Conservation (phyloP, 768 basidiomycete species). For the Amanita thiersii region DNA sequence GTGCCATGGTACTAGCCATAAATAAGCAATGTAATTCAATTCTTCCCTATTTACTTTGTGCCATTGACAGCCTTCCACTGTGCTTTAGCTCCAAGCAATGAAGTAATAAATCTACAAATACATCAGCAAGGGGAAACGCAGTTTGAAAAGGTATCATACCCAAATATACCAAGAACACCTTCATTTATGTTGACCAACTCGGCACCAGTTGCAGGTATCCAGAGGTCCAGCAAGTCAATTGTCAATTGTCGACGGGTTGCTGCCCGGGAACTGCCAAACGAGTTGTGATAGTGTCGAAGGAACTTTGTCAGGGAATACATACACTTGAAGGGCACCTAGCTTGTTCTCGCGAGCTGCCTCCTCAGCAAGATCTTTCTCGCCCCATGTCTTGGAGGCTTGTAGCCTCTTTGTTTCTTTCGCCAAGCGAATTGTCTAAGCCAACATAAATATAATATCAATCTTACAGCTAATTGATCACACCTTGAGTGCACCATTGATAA, state of each 20-base stretch:
- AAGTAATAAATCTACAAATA: slow-evolving; percentile 53
- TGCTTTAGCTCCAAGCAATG: slow-evolving; percentile 56
- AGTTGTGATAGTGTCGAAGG: slow-evolving; percentile 1
- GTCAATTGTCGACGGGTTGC: slow-evolving; percentile 72
- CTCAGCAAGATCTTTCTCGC: slow-evolving; percentile 62
- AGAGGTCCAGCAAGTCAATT: slow-evolving; percentile 80
- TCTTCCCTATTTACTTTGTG: slow-evolving; percentile 24
- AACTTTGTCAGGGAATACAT: slow-evolving; percentile 16
- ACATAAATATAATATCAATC: slow-evolving; percentile 1
- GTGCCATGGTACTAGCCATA: neutral
- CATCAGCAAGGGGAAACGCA: slow-evolving; percentile 2
- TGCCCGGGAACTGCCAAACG: slow-evolving; percentile 43
- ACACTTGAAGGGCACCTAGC: slow-evolving; percentile 50
- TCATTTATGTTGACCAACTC: slow-evolving; percentile 76
- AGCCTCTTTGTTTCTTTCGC: slow-evolving; percentile 52
- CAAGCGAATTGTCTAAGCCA: slow-evolving; percentile 48
- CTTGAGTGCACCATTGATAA: slow-evolving; percentile 64
- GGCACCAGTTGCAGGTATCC: slow-evolving; percentile 81
- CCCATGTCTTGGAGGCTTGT: slow-evolving; percentile 32
- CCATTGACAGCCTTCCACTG: slow-evolving; percentile 54
- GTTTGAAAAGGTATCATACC: slow-evolving; percentile 37
- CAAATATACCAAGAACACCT: slow-evolving; percentile 76
- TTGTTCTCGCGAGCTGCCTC: slow-evolving; percentile 60
- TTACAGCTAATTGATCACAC: slow-evolving; percentile 22
- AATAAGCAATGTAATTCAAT: neutral